Conservation (phyloP, 1,139 yeast species). For the Debaryomyces coudertii region DNA sequence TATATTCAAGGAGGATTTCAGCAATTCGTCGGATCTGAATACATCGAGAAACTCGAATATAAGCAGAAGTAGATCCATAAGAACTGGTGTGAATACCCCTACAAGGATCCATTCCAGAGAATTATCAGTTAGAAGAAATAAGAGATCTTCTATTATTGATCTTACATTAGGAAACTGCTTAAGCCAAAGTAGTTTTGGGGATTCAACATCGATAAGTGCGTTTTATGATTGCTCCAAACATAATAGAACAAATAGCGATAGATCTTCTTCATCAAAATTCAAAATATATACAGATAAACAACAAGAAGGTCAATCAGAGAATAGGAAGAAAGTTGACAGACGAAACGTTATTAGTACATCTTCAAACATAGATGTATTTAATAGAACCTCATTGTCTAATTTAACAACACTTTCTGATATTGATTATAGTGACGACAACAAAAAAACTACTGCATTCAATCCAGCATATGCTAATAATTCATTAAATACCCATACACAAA, state of each 20-base stretch:
- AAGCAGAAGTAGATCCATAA: neutral
- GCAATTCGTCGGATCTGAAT: slow-evolving; percentile 20
- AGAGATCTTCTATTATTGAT: slow-evolving; percentile 13
- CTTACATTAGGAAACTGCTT: slow-evolving; percentile 11
- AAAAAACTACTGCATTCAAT: neutral
- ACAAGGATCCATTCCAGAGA: neutral
- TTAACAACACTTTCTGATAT: slow-evolving; percentile 18
- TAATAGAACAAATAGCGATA: slow-evolving; percentile 8
- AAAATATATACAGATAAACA: slow-evolving; percentile 17
- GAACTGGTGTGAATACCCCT: neutral
- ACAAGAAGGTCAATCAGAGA: neutral
- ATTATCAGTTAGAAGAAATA: slow-evolving; percentile 7
- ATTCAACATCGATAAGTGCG: neutral
- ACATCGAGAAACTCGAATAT: neutral
- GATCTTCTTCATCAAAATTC: slow-evolving; percentile 19
- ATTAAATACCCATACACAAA: neutral
- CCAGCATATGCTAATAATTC: neutral
- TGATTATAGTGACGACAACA: slow-evolving; percentile 9
- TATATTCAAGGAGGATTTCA: slow-evolving; percentile 37
- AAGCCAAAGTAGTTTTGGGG: neutral
- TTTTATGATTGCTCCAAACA: neutral
- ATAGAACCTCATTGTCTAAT: slow-evolving; percentile 20
- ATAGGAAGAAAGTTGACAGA: slow-evolving; percentile 12
- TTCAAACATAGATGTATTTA: slow-evolving; percentile 21
- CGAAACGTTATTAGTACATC: slow-evolving; percentile 22